phyloP scores from a whole-genome alignment of 345 rosid genomes.

The Arabidopsis suecica region DNA sequence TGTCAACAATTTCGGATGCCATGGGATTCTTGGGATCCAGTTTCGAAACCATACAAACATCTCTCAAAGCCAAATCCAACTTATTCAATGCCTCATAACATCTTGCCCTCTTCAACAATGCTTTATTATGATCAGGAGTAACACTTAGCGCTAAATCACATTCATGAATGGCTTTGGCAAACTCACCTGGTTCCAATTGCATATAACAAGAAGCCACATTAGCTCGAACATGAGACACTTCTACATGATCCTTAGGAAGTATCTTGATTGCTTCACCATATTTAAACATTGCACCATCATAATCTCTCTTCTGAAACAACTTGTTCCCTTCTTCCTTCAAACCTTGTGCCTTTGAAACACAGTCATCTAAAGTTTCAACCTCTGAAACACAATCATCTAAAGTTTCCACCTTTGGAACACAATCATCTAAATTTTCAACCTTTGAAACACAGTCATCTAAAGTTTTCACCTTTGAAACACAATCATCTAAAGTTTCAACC shows the following conservation, averaged over 20 bases:
- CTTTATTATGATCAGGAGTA: constrained; percentile 70
- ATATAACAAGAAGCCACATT: constrained; percentile 90
- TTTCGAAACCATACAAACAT: constrained; percentile 65
- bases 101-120: constrained; percentile 84
- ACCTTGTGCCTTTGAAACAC: constrained; percentile 66
- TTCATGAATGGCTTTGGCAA: constrained; percentile 73
- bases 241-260: constrained; percentile 72
- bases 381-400: constrained; percentile 10
- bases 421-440: not conserved
- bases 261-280: constrained; percentile 81
- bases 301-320: constrained; percentile 79
- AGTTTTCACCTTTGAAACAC: constrained; percentile 36
- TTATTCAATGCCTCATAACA: constrained; percentile 89
- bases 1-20: constrained; percentile 75
- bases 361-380: constrained; percentile 59
- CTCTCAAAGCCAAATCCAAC: constrained; percentile 77
- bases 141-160: constrained; percentile 79
- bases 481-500: constrained; percentile 59
- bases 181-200: constrained; percentile 80
- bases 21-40: constrained; percentile 74
- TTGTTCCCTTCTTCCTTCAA: constrained; percentile 86
- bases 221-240: constrained; percentile 69
- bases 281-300: constrained; percentile 71
- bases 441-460: constrained; percentile 15
- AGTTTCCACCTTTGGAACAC: constrained; percentile 26